phyloP scores from a whole-genome alignment of 2,329 filamentous ascomycete species.

The Hirsutella thompsonii region DNA sequence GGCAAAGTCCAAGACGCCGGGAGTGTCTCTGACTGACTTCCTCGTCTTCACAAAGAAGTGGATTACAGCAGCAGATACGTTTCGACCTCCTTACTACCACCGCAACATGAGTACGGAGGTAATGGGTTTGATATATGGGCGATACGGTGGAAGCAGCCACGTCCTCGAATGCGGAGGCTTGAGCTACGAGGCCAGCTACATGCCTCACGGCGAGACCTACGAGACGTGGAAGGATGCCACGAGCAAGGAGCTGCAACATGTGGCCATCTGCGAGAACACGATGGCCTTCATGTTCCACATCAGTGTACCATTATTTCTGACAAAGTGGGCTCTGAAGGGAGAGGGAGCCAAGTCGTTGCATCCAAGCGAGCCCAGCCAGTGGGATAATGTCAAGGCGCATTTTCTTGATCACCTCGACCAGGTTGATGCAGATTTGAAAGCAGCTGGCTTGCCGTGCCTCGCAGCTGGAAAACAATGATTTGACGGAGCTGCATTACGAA shows the following conservation, averaged over 20 bases:
- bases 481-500: too few relatives aligned
- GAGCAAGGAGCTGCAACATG: slow-evolving; percentile 13
- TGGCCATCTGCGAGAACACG: slow-evolving; percentile 5
- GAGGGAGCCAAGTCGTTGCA: slow-evolving; percentile 9
- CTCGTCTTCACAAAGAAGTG: slow-evolving; percentile 55
- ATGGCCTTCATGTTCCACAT: slow-evolving; percentile 36
- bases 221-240: slow-evolving; percentile 15
- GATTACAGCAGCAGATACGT: slow-evolving; percentile 48
- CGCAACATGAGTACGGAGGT: slow-evolving; percentile 45
- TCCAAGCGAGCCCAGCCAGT: slow-evolving; percentile 7
- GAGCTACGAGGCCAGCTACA: slow-evolving; percentile 20
- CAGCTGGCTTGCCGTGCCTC: slow-evolving; percentile 6
- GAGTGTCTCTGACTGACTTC: slow-evolving; percentile 48
- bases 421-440: slow-evolving; percentile 11
- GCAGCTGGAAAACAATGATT: too few relatives aligned
- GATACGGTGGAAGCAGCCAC: slow-evolving; percentile 16
- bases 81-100: slow-evolving; percentile 54
- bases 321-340: slow-evolving; percentile 11
- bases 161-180: slow-evolving; percentile 16
- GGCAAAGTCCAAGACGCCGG: slow-evolving; percentile 37
- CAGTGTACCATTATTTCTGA: slow-evolving; percentile 11
- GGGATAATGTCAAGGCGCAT: slow-evolving; percentile 12
- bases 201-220: slow-evolving; percentile 22
- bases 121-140: slow-evolving; percentile 36
- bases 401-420: slow-evolving; percentile 15